A percentile compares a stretch with the other conserved stretches of the same genome.
Conservation (phyloP, 1,139 yeast species). For the Hyphopichia burtonii region DNA sequence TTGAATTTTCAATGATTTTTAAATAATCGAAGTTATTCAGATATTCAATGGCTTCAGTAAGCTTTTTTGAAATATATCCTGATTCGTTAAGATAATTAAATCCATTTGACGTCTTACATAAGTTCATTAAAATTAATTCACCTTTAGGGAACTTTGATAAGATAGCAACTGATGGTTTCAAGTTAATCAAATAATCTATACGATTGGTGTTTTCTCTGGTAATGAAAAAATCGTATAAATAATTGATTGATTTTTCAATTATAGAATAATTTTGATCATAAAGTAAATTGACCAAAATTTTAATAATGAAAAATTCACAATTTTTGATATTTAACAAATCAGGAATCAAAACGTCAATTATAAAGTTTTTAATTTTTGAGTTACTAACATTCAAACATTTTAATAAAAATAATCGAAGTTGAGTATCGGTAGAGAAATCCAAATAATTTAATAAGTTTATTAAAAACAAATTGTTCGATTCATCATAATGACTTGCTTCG, state of each 20-base stretch:
- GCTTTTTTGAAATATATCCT: conserved; percentile 33
- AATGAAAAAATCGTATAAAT: conserved; percentile 15
- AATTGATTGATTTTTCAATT: conserved; percentile 57
- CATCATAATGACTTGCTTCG: conserved; percentile 33
- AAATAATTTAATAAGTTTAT: conserved; percentile 57
- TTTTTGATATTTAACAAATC: conserved; percentile 33
- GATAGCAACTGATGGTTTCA: conserved; percentile 32
- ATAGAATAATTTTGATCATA: conserved; percentile 66
- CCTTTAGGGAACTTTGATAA: conserved; percentile 27
- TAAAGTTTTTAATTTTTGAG: conserved; percentile 49
- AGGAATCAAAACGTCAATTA: conserved; percentile 55
- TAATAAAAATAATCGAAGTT: conserved; percentile 61
- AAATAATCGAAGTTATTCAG: conserved; percentile 23
- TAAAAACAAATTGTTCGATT: conserved; percentile 53
- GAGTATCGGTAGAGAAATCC: conserved; percentile 64
- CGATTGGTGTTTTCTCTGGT: conserved; percentile 12
- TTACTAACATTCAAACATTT: conserved; percentile 64
- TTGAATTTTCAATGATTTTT: conserved; percentile 19
- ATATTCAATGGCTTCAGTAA: conserved; percentile 26
- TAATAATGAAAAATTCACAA: conserved; percentile 39
- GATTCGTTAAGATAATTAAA: conserved; percentile 34
- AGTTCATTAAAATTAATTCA: conserved; percentile 23
- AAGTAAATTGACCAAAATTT: conserved; percentile 62
- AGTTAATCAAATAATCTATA: conserved; percentile 25
- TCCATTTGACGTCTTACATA: conserved; percentile 32